phyloP scores from a whole-genome alignment of 2,329 filamentous ascomycete species.

The Beauveria scarabaeidicola region DNA sequence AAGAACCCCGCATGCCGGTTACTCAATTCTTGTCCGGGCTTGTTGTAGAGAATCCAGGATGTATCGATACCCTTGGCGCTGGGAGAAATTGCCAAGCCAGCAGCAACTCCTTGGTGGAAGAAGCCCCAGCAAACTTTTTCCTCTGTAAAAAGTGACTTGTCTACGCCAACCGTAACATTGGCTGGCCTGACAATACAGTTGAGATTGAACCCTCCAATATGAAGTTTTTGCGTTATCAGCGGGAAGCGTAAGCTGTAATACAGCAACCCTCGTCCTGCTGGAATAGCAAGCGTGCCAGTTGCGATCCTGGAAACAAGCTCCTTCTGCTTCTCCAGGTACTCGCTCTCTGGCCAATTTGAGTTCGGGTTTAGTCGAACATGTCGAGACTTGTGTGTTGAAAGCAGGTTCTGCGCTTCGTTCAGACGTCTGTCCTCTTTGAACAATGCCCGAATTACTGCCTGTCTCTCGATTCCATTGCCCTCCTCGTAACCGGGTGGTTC shows the following conservation, averaged over 20 bases:
- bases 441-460: slow-evolving; percentile 73
- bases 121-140: slow-evolving; percentile 98
- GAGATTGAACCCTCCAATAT: slow-evolving; percentile 82
- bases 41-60: slow-evolving; percentile 98
- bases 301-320: slow-evolving; percentile 80
- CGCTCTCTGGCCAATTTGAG: slow-evolving; percentile 73
- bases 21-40: slow-evolving; percentile 74
- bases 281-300: slow-evolving; percentile 78
- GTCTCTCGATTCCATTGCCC: slow-evolving; percentile 73
- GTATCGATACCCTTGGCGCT: slow-evolving; percentile 91
- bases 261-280: slow-evolving; percentile 76
- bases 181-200: slow-evolving; percentile 87
- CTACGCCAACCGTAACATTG: slow-evolving; percentile 87
- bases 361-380: slow-evolving; percentile 68
- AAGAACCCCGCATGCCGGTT: slow-evolving; percentile 96
- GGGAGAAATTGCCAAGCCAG: slow-evolving; percentile 81
- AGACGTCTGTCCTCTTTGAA: slow-evolving; percentile 89
- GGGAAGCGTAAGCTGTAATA: slow-evolving; percentile 84
- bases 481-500: slow-evolving; percentile 60
- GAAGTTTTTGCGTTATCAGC: slow-evolving; percentile 84
- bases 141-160: slow-evolving; percentile 79
- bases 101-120: slow-evolving; percentile 94
- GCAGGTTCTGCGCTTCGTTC: slow-evolving; percentile 71
- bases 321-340: slow-evolving; percentile 87
- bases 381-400: slow-evolving; percentile 78